Evolutionary conservation across 164 flowering plant species (phyloP), one percentile per base, ranked within the genome.

Genomic region (Magnolia changhungtana): DNA sequence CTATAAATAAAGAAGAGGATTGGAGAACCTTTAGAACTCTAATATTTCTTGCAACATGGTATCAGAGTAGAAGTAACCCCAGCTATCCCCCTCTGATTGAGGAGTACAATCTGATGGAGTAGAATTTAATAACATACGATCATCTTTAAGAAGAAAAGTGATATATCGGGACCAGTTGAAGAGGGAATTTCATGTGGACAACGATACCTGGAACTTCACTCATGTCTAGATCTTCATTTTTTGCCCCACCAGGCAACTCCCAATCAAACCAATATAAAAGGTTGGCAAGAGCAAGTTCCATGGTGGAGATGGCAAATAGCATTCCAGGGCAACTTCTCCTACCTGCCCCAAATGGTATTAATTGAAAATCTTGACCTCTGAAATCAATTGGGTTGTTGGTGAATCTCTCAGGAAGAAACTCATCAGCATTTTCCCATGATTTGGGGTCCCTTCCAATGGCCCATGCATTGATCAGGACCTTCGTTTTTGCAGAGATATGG

Each of bases 371-470:
- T 23, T 20, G 73, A 21, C 58, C 58, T 14, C 5, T 71, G 24
- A 50, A 71, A 20, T 71, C 29, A 49, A 71, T 29, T 19, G 13
- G 9, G 16, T 50, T 71, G 59, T 50, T 23, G 8, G 6, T 14
- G 13, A 71, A 71, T 51, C 73, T 50, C 73, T 71, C 73, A 1
- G 73, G 73, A 4, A 8, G 19, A 29, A 71, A 71, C 59, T 71
- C 20, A 5, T 71, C 61, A 19, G 73, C 59, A 23, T 19, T 50
- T 7, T 49, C 73, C 73, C 73, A 71, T 8, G n/a, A 49, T 21
- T n/a, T 49, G 11, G 59, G 73, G 19, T 71, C 73, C 59, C 24
- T 71, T 8, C 21, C 7, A n/a, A 71, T 71, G 9, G 73, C 59
- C 13, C 8, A 19, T 4, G 29, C 59, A 71, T 71, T 50, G 24